A percentile compares a stretch with the other conserved stretches of the same genome.
Conservation (phyloP, 2,329 filamentous ascomycete genomes). For the Claviceps quebecensis region DNA sequence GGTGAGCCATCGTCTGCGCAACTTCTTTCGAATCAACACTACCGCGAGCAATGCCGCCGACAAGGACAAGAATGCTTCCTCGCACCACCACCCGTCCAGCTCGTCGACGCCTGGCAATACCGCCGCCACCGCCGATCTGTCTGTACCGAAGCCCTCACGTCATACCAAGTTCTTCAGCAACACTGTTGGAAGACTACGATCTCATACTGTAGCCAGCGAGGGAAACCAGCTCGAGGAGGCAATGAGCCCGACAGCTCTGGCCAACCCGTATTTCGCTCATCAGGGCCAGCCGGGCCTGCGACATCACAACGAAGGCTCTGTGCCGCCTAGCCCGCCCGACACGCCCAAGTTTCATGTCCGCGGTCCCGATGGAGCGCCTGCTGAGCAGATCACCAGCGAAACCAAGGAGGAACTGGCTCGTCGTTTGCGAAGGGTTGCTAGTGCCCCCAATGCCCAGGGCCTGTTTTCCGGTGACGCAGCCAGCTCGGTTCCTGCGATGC, state of each 20-base stretch:
- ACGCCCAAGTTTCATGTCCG: conserved; percentile 68
- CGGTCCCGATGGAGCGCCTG: conserved; percentile 48
- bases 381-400: conserved; percentile 55
- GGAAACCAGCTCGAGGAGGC: conserved; percentile 80
- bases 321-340: conserved; percentile 83
- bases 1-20: conserved; percentile 55
- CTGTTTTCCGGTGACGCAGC: conserved; percentile 47
- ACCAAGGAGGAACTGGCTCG: conserved; percentile 90
- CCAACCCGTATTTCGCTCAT: conserved; percentile 94
- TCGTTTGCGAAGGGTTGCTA: conserved; percentile 86
- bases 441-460: conserved; percentile 91
- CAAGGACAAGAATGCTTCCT: conserved; percentile 17
- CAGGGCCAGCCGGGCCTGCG: conserved; percentile 86
- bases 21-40: conserved; percentile 56
- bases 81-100: not conserved
- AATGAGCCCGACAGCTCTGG: conserved; percentile 81
- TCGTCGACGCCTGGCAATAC: conserved; percentile 8
- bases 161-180: conserved; percentile 82
- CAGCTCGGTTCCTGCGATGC: conserved; percentile 16
- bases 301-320: conserved; percentile 88
- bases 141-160: conserved; percentile 48
- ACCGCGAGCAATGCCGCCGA: conserved; percentile 23
- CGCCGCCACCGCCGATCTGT: conserved; percentile 3
- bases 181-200: conserved; percentile 74
- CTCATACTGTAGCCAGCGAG: conserved; percentile 82